Base-by-base conservation (phyloP, 331 rosid genomes). In the Cydonia oblonga region DNA sequence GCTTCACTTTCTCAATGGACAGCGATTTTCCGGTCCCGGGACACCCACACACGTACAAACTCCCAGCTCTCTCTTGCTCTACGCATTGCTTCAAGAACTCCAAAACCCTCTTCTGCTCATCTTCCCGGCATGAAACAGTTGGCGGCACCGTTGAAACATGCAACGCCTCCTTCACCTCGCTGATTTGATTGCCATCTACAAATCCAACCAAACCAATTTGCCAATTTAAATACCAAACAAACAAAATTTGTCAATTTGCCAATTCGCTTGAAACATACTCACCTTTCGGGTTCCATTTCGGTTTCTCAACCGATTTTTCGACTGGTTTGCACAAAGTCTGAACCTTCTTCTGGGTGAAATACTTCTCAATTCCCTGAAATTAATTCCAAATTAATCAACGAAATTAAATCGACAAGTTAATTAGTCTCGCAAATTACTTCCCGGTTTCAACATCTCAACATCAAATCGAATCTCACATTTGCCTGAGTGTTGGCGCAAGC, bases 11-110 rank as follows among this genome's bases (percentile, higher is more conserved):
- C 52, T 84, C 96, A 86, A 88, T 87, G 26, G 96, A 88, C 42
- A 91, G 73, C 0, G 99, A 86, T 73, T 95, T 95, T 12, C 97
- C 97, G 0, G 99, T 91, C 57, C 99, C 99, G 0, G 97, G 97
- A 62, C 96, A 89, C 23, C 99, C 99, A 22, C 99, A 91, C 1
- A 91, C 81, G 52, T 91, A 95, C 24, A 95, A 73, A 80, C 96
- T 87, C 72, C 89, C 96, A 19, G 97, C 81, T 77, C 85, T 95
- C 69, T 84, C 84, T 38, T 83, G 88, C 77, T 87, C 89, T 11
- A 95, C 38, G 63, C 89, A 79, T 3, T 81, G 73, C 81, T 95
- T 88, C 70, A 96, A 85, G 82, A 95, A 91, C 70, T 77, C 89
- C 20, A 91, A 62, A 59, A 95, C 85, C 84, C 85, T 82, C 68